Percentiles rank a stretch among this genome's conserved stretches.
These are phyloP conservation scores for Leishmania gerbilli DNA, from an alignment of 208 protist species.

Conservation along the genomic window DNA sequence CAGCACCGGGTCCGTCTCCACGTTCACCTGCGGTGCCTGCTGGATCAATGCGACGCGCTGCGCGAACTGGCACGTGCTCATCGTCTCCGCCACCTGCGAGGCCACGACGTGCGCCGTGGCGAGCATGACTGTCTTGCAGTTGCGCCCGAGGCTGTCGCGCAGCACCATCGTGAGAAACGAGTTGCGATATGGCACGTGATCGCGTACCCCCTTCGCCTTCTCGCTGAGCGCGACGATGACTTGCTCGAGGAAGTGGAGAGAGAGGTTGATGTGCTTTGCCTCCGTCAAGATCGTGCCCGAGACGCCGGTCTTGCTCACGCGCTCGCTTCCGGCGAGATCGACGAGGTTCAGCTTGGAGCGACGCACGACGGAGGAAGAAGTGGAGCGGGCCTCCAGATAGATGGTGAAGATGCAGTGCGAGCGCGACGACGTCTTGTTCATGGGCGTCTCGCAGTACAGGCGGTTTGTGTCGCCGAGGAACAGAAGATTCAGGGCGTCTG, in stretches of 20 bases:
- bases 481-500: constrained; percentile 82
- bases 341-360: constrained; percentile 87
- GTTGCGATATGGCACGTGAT: constrained; percentile 95
- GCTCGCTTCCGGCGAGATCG: constrained; percentile 94
- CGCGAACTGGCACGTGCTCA: constrained; percentile 91
- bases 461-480: constrained; percentile 89
- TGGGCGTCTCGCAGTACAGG: constrained; percentile 87
- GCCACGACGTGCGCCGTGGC: constrained; percentile 75
- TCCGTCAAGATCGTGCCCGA: constrained; percentile 66
- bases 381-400: constrained; percentile 63
- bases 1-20: constrained; percentile 89
- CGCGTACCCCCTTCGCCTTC: constrained; percentile 72
- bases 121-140: constrained; percentile 95
- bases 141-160: constrained; percentile 93
- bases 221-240: constrained; percentile 89
- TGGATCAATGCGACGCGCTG: constrained; percentile 90
- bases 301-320: constrained; percentile 86
- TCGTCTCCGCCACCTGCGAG: constrained; percentile 75
- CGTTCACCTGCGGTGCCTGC: constrained; percentile 88
- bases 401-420: constrained; percentile 94
- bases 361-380: constrained; percentile 52
- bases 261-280: constrained; percentile 94
- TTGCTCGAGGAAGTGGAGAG: constrained; percentile 84
- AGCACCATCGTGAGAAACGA: constrained; percentile 96
- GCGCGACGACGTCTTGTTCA: constrained; percentile 93